Evolutionary conservation across 2,329 filamentous ascomycete species (phyloP), one percentile per base, ranked within the genome.

Genomic region (Metarhizium humberi): DNA sequence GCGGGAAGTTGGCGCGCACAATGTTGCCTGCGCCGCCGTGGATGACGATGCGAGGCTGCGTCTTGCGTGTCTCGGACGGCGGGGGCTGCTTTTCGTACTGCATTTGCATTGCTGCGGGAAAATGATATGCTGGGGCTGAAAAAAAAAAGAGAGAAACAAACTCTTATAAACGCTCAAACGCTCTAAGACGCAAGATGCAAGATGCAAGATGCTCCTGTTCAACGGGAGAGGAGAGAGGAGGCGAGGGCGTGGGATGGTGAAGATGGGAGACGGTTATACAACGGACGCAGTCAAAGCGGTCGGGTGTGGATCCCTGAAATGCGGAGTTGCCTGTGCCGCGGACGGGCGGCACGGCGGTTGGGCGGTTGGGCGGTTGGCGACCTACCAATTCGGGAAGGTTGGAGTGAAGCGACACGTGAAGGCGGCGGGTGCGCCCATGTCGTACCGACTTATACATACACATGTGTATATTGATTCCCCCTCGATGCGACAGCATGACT

Each of bases 1-100:
- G 78, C 4, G 83, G 75, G 45, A 87, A 77, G 56, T 77, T 82
- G 7, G 75, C 68, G 3, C 80, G 84, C 30, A 76, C 76, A 61
- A 90, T 84, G 64, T 86, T 85, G 50, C 87, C 87, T 2, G 87
- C 87, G 38, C 87, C 87, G 64, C 87, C 87, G 63, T 89, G 86
- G 63, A 89, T 81, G 64, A 88, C 85, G 36, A 88, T 67, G 10
- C 83, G 77, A 3, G 85, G 84, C 63, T 73, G 71, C 38, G 76
- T 57, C 50, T 58, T 66, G 25, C 59, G 32, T 11, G 46, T 7
- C 40, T n/a, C 52, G 25, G 4, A 16, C 40, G 36, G 25, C 32
- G 6, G 32, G 32, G 32, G 32, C 50, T 56, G 61, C 32, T 51
- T 56, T 54, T 68, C 73, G 61, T 74, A 75, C 54, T 77, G 71